A percentile compares a stretch with the other conserved stretches of the same genome.
Evolutionary conservation across 176 grass and related monocot species (phyloP).

Genomic region (Sorghum bicolor): DNA sequence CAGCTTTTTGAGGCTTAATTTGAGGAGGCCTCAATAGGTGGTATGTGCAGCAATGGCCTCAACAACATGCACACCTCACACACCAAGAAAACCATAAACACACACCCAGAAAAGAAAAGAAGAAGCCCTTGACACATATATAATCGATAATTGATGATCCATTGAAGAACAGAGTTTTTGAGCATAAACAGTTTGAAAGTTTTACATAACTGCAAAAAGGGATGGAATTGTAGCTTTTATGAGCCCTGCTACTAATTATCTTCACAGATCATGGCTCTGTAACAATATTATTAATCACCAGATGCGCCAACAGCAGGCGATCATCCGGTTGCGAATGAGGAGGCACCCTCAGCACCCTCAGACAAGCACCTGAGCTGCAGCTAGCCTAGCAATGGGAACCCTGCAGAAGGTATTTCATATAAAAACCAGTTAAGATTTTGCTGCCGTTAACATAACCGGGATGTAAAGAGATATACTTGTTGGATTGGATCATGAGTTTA

Average conservation of each 20-base stretch:
- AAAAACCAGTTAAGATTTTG: not conserved
- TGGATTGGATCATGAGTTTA: not conserved
- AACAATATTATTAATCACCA: slow-evolving; percentile 23
- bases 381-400: slow-evolving; percentile 82
- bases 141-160: not conserved
- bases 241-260: not conserved
- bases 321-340: slow-evolving; percentile 19
- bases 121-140: not conserved
- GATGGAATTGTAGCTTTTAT: not conserved
- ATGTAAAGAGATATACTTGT: not conserved
- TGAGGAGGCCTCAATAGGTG: not conserved
- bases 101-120: not conserved
- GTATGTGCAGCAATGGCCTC: not conserved
- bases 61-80: not conserved
- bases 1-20: not conserved
- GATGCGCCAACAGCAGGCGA: slow-evolving; percentile 45
- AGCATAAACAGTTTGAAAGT: not conserved
- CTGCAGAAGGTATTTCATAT: slow-evolving; percentile 35
- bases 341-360: slow-evolving; percentile 29
- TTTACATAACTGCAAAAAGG: not conserved
- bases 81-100: not conserved
- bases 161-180: not conserved
- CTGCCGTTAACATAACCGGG: not conserved
- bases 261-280: slow-evolving; percentile 24
- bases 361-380: slow-evolving; percentile 72